Base-by-base conservation (phyloP, 164 flowering plant genomes). In the Nymphaea thermarum region DNA sequence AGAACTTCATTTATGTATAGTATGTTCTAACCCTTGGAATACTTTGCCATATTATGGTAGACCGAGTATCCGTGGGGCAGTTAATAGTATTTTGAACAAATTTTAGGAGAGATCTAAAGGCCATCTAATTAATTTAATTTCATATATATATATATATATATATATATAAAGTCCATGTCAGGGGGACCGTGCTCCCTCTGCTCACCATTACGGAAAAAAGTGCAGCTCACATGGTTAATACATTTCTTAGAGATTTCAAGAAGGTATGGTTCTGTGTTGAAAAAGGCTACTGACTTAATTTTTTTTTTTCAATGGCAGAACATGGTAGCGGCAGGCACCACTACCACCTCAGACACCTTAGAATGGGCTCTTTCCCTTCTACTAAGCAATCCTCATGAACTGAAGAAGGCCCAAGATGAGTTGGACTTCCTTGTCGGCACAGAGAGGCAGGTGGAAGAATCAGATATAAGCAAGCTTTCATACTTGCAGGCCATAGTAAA, bases 401-500 rank as follows among this genome's bases (percentile, higher is more conserved):
- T 80, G 3, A 76, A 74, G 25, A 76, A 64, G 65, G 81, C 73
- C 4, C 82, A 78, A 71, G 67, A 67, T 1, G 85, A 82, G 65
- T 25, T 80, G 11, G 78, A 80, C 44, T 3, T 18, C 43, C 74
- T 67, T 0, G 72, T 79, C 12, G 84, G 77, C 0, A 71, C 43
- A 42, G 70, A 77, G 11, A 70, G 77, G 62, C 62, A 60, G n/a
- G 84, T 81, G 4, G 68, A 75, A 0, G 81, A 79, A 68, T 67
- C 79, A 1, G 82, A 83, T 42, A 53, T 78, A 2, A 68, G 60
- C 4, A 79, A 78, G 15, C 43, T 83, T 3, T 68, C 57, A 2
- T 83, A 79, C 43, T 80, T 81, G 43, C 77, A 83, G 68, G 86
- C 84, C 8, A 70, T 83, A 11, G 2, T 81, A 41, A 82, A 82